Evolutionary conservation across 192 early-diverging fungal genomes (phyloP).

Genomic region (Mortierella alpina): DNA sequence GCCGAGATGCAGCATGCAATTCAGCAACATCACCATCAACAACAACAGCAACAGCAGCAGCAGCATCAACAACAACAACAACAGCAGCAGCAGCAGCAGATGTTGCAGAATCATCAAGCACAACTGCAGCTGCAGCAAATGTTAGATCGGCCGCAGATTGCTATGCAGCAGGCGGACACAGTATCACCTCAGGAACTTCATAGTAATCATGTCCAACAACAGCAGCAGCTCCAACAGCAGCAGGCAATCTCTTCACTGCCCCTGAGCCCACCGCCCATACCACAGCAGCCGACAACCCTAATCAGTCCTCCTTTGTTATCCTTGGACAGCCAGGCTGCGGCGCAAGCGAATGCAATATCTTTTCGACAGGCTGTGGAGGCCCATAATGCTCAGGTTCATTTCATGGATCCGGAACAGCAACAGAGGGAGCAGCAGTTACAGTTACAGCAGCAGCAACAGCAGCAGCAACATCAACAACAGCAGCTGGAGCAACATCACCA

Average conservation of each 20-base stretch:
- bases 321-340: slow-evolving; percentile 16
- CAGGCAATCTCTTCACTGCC: slow-evolving; percentile 15
- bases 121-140: slow-evolving; percentile 31
- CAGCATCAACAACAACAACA: slow-evolving; percentile 24
- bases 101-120: slow-evolving; percentile 16
- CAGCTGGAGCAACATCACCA: slow-evolving; percentile 18
- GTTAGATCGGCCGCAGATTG: slow-evolving; percentile 13
- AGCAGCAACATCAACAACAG: slow-evolving; percentile 16
- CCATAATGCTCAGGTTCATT: slow-evolving; percentile 19
- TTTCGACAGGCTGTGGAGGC: slow-evolving; percentile 22
- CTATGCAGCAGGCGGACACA: slow-evolving; percentile 10
- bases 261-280: slow-evolving; percentile 4
- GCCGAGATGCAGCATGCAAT: slow-evolving; percentile 12
- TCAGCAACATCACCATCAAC: slow-evolving; percentile 24
- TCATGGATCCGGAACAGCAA: slow-evolving; percentile 12
- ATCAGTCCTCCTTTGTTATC: too few species aligned
- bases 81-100: slow-evolving; percentile 22
- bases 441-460: slow-evolving; percentile 14
- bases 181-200: slow-evolving; percentile 38
- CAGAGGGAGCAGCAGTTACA: slow-evolving; percentile 21
- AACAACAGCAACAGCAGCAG: slow-evolving; percentile 20
- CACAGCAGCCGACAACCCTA: not conserved
- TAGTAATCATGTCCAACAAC: slow-evolving; percentile 7
- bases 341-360: slow-evolving; percentile 17
- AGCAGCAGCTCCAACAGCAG: slow-evolving; percentile 18